A percentile compares a stretch with the other conserved stretches of the same genome.
phyloP scores from a whole-genome alignment of 2,329 filamentous ascomycete genomes.

The Talaromyces sp. region DNA sequence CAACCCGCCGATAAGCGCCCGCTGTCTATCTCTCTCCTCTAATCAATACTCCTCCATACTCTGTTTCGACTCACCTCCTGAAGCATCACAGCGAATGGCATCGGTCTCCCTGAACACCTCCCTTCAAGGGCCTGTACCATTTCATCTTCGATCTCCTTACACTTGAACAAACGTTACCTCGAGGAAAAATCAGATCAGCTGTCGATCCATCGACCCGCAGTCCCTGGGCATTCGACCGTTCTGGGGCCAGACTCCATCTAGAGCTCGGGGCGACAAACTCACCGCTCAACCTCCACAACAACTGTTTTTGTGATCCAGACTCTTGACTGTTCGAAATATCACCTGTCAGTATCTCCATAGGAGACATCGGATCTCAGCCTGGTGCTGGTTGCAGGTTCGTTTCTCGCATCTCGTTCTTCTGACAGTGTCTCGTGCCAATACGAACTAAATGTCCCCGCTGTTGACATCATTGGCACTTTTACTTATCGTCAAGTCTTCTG shows the following conservation, averaged over 20 bases:
- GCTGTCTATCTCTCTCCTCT: background rate
- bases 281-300: conserved; percentile 14
- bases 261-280: conserved; percentile 11
- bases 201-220: conserved; percentile 5
- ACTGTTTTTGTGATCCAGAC: background rate
- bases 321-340: background rate
- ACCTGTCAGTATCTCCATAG: background rate
- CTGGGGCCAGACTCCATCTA: conserved; percentile 1
- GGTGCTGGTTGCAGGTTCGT: conserved; percentile 2
- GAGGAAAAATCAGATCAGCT: background rate
- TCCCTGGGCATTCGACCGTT: background rate
- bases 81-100: background rate
- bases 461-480: background rate
- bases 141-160: background rate
- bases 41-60: background rate
- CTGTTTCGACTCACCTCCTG: background rate
- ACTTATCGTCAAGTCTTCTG: background rate
- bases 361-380: background rate
- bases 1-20: no score
- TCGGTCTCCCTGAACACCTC: background rate
- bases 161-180: background rate
- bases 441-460: conserved; percentile 2
- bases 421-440: background rate
- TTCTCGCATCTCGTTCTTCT: background rate
- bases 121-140: conserved; percentile 2